Evolutionary conservation across 306 rosid species (phyloP).

Genomic region (Betula pendula): DNA sequence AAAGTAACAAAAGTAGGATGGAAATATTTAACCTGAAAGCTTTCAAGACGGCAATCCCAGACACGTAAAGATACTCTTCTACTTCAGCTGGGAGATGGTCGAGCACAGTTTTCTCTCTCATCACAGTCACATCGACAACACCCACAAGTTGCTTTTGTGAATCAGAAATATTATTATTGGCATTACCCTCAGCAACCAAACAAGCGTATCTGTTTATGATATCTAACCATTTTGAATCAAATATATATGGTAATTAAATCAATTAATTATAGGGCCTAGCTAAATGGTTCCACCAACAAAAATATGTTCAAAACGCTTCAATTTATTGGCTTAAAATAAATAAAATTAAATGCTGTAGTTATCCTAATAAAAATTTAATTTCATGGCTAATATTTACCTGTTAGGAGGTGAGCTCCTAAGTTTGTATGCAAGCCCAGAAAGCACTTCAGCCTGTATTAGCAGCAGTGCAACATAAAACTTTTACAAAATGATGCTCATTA

Average conservation of each 20-base stretch:
- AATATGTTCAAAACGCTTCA: neutral
- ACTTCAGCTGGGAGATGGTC: constrained; percentile 57
- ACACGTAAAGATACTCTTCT: constrained; percentile 68
- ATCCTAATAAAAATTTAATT: too few species aligned
- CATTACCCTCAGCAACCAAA: constrained; percentile 72
- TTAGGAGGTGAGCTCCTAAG: constrained; percentile 65
- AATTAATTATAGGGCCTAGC: neutral
- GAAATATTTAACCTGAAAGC: constrained; percentile 55
- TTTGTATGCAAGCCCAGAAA: constrained; percentile 71
- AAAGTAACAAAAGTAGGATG: neutral
- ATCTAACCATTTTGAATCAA: neutral
- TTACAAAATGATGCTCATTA: neutral
- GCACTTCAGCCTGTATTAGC: constrained; percentile 76
- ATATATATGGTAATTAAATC: neutral
- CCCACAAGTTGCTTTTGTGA: constrained; percentile 58
- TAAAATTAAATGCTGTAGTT: too few species aligned
- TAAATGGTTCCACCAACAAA: neutral
- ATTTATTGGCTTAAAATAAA: too few species aligned
- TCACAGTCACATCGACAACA: constrained; percentile 64
- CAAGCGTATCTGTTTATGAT: constrained; percentile 67
- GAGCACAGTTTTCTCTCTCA: constrained; percentile 55
- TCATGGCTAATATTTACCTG: constrained; percentile 43
- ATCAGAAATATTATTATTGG: constrained; percentile 23
- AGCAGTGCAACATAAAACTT: constrained; percentile 15
- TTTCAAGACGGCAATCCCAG: constrained; percentile 76